Percentiles rank a stretch among this genome's conserved stretches.
phyloP scores from a whole-genome alignment of 2,329 filamentous ascomycete species.

The Bisporella sp. region DNA sequence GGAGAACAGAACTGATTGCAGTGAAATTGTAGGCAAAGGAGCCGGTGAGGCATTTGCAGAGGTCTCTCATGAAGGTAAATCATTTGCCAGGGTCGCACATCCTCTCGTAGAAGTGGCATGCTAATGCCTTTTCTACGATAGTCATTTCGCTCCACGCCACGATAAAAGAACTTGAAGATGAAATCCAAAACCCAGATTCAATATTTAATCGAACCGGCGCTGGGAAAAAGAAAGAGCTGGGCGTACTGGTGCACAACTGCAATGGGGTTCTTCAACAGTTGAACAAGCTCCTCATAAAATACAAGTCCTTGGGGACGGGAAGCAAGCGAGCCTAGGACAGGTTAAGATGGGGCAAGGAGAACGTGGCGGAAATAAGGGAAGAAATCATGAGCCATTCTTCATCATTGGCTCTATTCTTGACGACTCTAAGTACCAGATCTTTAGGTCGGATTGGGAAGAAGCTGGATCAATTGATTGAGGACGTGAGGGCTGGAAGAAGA shows the following conservation, averaged over 20 bases:
- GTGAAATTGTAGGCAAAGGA: constrained; percentile 4
- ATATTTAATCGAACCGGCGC: constrained; percentile 6
- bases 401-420: constrained; percentile 5
- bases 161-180: constrained; percentile 7
- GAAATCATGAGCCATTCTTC: constrained; percentile 23
- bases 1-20: background rate
- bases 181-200: constrained; percentile 7
- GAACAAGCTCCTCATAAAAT: constrained; percentile 9
- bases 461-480: constrained; percentile 33
- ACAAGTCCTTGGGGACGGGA: constrained; percentile 7
- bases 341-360: constrained; percentile 14
- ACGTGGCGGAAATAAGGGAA: constrained; percentile 13
- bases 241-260: constrained; percentile 7
- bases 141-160: constrained; percentile 5
- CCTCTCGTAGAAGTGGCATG: background rate
- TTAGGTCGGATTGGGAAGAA: constrained; percentile 13
- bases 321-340: constrained; percentile 20
- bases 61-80: constrained; percentile 5
- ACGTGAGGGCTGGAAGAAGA: constrained; percentile 38
- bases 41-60: constrained; percentile 6
- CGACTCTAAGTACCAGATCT: background rate
- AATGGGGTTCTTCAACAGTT: constrained; percentile 12
- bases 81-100: background rate
- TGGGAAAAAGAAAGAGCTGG: constrained; percentile 3
- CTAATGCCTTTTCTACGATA: background rate